These are phyloP conservation scores for Trichosanthes cucumerina DNA, from an alignment of 306 rosid species.

Conservation along the genomic window DNA sequence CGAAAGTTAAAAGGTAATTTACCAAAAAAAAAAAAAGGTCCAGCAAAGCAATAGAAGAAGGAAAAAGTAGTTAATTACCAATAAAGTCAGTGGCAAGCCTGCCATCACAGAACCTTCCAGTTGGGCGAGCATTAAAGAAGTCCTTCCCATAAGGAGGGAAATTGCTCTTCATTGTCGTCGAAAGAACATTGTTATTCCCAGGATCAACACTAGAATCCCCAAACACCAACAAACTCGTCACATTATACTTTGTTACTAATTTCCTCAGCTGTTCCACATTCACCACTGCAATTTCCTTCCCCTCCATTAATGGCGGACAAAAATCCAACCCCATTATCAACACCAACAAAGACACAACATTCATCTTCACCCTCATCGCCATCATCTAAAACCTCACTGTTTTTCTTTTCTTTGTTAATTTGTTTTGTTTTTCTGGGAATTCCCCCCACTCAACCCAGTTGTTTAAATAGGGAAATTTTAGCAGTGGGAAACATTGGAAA, in stretches of 20 bases:
- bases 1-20: too few relatives aligned
- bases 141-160: slow-evolving; percentile 64
- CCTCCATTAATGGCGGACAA: neutral
- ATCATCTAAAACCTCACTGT: neutral
- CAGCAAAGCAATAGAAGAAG: too few relatives aligned
- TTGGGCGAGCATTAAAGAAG: slow-evolving; percentile 47
- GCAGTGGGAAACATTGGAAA: neutral
- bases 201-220: slow-evolving; percentile 85
- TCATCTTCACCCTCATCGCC: neutral
- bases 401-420: too few relatives aligned
- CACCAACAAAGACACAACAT: neutral
- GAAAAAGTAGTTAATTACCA: slow-evolving; percentile 26
- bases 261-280: neutral
- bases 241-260: neutral
- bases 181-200: slow-evolving; percentile 60
- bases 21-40: too few relatives aligned
- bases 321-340: neutral
- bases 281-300: neutral
- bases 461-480: neutral
- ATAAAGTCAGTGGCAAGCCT: slow-evolving; percentile 67
- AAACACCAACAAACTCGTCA: slow-evolving; percentile 29
- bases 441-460: neutral
- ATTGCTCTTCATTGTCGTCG: slow-evolving; percentile 47
- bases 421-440: neutral
- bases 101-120: slow-evolving; percentile 60